Base-by-base conservation (phyloP, 2,329 filamentous ascomycete species). In the Madurella mycetomatis region DNA sequence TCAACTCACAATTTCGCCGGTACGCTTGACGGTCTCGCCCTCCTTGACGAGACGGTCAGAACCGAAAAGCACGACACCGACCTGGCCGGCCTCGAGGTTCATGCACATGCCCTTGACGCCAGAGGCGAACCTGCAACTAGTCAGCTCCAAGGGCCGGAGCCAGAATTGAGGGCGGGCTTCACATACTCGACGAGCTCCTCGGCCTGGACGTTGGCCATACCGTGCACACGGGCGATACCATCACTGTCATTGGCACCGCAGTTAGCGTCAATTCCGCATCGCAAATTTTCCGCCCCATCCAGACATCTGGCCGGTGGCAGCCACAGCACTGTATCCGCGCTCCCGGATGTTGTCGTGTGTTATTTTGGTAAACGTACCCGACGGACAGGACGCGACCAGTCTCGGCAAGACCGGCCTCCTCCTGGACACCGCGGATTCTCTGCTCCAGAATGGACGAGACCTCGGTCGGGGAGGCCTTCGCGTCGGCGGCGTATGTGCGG, bases 61-160 rank as follows among this genome's bases (percentile, higher is more conserved):
- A 87, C 94, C 94, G 85, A 99, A 99, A 73, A 99, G 85, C 85
- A 99, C 94, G 72, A 99, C 92, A 96, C 94, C 94, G 81, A 99
- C 94, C 81, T 97, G 94, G 77, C 94, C 94, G 78, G 94, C 94
- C 83, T 99, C 94, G 80, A 99, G 87, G 89, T 99, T 99, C 92
- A 99, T 97, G 90, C 92, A 97, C 94, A 99, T 99, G 78, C 94
- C 94, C 87, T 97, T 97, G 79, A 97, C 94, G 77, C 94, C 94
- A 65, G 94, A 99, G 71, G 94, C 90, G 83, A 99, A 99, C 84
- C 92, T 96, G 65, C 40, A 59, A 57, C 37, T 25, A 19, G 60
- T 66, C 60, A 59, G 61, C 57, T 51, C 41, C 37, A 46, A 49
- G 42, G 56, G 47, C 54, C 13, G 32, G n/a, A 16, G 37, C 30